phyloP scores from a whole-genome alignment of 2,329 filamentous ascomycete genomes.

The Colletotrichum orchidophilum region DNA sequence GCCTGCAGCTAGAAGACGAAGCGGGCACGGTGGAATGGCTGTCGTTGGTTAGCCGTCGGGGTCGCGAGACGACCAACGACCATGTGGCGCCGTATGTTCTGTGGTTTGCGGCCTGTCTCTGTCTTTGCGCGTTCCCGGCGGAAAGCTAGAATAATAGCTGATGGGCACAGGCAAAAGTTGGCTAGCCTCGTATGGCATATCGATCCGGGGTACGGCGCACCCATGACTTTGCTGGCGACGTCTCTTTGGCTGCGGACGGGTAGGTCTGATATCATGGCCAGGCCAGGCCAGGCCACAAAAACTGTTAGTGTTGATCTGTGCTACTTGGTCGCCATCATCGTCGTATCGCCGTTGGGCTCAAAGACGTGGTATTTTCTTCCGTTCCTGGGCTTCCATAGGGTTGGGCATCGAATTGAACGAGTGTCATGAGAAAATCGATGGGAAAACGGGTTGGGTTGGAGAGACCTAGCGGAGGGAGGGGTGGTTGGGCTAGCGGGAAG shows the following conservation, averaged over 20 bases:
- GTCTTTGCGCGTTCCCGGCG: constrained; percentile 25
- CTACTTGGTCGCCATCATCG: constrained; percentile 11
- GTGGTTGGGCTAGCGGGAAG: constrained; percentile 14
- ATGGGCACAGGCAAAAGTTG: not conserved
- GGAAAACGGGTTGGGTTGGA: constrained; percentile 20
- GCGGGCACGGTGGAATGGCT: constrained; percentile 5
- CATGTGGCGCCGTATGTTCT: constrained; percentile 20
- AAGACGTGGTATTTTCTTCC: not conserved
- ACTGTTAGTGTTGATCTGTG: constrained; percentile 7
- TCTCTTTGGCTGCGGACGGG: constrained; percentile 26
- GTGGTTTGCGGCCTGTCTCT: not conserved
- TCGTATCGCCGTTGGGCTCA: constrained; percentile 23
- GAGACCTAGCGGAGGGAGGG: not conserved
- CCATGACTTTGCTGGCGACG: constrained; percentile 32
- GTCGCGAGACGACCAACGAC: constrained; percentile 11
- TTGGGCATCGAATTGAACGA: constrained; percentile 21
- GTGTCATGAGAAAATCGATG: not conserved
- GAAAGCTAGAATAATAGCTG: constrained; percentile 17
- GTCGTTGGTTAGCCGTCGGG: not conserved
- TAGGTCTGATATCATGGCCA: constrained; percentile 24
- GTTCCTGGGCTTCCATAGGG: not conserved
- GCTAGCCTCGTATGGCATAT: constrained; percentile 33
- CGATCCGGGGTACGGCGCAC: constrained; percentile 24
- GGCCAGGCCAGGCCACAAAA: constrained; percentile 14
- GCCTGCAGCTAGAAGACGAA: constrained; percentile 17